These are phyloP conservation scores for Prillingera fragicola DNA, from an alignment of 1,284 basidiomycete genomes.

Conservation along the genomic window DNA sequence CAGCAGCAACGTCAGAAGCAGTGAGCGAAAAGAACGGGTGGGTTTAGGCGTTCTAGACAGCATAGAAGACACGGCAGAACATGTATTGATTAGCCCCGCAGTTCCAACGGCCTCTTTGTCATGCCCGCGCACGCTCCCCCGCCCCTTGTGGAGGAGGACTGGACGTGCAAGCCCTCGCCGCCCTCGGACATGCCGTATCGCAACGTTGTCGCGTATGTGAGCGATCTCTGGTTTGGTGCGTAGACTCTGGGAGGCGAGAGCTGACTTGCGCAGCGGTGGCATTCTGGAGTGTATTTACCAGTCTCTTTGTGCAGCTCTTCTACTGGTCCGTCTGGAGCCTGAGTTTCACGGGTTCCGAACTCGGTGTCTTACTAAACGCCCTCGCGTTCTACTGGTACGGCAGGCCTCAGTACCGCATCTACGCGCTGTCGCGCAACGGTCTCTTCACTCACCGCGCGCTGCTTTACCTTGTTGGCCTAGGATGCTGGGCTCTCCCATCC, in stretches of 20 bases:
- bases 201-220: slow-evolving; percentile 27
- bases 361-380: slow-evolving; percentile 59
- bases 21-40: slow-evolving; percentile 13
- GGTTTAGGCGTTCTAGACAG: too few relatives aligned
- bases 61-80: too few relatives aligned
- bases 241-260: neutral
- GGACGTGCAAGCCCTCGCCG: slow-evolving; percentile 12
- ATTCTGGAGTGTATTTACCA: slow-evolving; percentile 83
- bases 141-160: slow-evolving; percentile 19
- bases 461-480: slow-evolving; percentile 57
- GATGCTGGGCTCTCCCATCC: slow-evolving; percentile 56
- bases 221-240: slow-evolving; percentile 42
- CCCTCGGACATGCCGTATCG: slow-evolving; percentile 9
- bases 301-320: slow-evolving; percentile 75
- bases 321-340: slow-evolving; percentile 90
- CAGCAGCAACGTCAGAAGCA: neutral
- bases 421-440: slow-evolving; percentile 53
- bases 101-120: slow-evolving; percentile 6
- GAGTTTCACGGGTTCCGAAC: slow-evolving; percentile 61
- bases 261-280: slow-evolving; percentile 59
- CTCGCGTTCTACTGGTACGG: slow-evolving; percentile 63
- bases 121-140: slow-evolving; percentile 6
- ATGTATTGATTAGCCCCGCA: slow-evolving; percentile 3
- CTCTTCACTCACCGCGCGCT: slow-evolving; percentile 53
- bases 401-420: slow-evolving; percentile 50